Evolutionary conservation across 305 asterid genomes (phyloP).

Genomic region (Fraxinus velutina): DNA sequence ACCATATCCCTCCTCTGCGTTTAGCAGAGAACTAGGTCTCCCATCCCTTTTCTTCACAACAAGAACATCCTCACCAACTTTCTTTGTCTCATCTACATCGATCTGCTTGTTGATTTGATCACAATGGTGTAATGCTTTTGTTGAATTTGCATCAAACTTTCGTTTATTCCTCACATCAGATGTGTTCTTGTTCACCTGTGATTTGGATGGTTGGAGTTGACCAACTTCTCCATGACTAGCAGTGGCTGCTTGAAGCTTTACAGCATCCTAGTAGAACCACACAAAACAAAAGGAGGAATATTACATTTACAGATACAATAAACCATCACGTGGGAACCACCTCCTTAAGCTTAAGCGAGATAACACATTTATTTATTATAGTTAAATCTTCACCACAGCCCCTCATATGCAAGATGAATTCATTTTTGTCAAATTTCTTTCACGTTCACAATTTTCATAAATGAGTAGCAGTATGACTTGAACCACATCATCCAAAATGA

Average conservation of each 20-base stretch:
- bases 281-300: background rate
- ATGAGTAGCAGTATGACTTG: background rate
- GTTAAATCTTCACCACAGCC: background rate
- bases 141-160: background rate
- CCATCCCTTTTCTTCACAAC: background rate
- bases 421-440: background rate
- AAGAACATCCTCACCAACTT: background rate
- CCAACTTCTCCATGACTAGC: background rate
- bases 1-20: background rate
- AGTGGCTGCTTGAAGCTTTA: background rate
- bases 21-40: background rate
- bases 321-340: background rate
- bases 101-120: background rate
- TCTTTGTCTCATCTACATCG: background rate
- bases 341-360: background rate
- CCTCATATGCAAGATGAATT: background rate
- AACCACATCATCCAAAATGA: background rate
- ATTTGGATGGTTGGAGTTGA: background rate
- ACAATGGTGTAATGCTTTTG: background rate
- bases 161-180: background rate
- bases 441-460: background rate
- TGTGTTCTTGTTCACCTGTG: background rate
- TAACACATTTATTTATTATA: background rate
- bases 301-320: background rate
- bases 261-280: background rate